Conservation (phyloP, 1,284 basidiomycete species). For the Cryptococcus jaspeensis region DNA sequence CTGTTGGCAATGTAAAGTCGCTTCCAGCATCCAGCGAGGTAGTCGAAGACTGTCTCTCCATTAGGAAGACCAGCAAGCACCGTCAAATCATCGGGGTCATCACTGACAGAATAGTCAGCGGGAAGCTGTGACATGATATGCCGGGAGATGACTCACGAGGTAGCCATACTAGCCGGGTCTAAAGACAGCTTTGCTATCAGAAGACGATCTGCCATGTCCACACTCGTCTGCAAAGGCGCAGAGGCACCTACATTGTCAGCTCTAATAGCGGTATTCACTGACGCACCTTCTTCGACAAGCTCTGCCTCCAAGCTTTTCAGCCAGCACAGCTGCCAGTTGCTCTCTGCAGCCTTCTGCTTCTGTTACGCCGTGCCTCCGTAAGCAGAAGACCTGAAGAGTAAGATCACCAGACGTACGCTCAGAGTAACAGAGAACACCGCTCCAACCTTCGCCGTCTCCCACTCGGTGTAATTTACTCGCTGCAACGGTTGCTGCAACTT, state of each 20-base stretch:
- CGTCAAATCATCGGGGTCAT: constrained; percentile 75
- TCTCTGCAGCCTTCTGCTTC: constrained; percentile 68
- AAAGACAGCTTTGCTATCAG: constrained; percentile 85
- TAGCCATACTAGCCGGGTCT: constrained; percentile 66
- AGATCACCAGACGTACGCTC: constrained; percentile 57
- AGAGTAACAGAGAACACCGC: constrained; percentile 75
- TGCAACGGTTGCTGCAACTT: background rate
- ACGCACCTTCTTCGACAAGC: constrained; percentile 67
- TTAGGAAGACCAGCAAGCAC: constrained; percentile 75
- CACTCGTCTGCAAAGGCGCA: constrained; percentile 41
- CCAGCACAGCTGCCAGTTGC: constrained; percentile 73
- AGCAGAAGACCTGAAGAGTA: background rate
- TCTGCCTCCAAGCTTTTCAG: constrained; percentile 75
- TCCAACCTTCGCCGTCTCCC: constrained; percentile 71
- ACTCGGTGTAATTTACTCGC: constrained; percentile 58
- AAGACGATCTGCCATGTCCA: constrained; percentile 56
- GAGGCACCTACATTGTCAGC: constrained; percentile 19
- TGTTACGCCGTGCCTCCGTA: constrained; percentile 42
- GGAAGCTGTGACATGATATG: background rate
- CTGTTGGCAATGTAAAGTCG: constrained; percentile 64
- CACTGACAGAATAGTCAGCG: constrained; percentile 53
- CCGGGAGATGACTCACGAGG: constrained; percentile 20
- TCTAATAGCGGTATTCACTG: background rate
- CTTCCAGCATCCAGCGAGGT: constrained; percentile 88
- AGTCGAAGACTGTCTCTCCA: constrained; percentile 83